Base-by-base conservation (phyloP, 345 rosid genomes). In the Schrenkiella parvula region DNA sequence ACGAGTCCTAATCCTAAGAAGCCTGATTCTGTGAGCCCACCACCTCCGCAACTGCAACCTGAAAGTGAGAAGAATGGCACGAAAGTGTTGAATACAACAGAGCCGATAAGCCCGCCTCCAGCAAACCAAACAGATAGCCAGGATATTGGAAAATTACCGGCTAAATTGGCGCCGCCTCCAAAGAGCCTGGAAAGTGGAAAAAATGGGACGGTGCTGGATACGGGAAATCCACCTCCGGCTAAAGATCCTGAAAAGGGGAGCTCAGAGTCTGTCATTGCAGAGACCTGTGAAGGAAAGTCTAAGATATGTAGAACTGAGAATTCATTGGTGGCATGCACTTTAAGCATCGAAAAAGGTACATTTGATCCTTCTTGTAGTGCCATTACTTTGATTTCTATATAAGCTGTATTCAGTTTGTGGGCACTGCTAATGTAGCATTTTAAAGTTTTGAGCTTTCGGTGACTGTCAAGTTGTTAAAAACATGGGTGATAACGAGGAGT, bases 291-390 rank as follows among this genome's bases (percentile, higher is more conserved):
- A 11, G 88, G 85, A 35, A 47, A 75, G 10, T 59, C 50, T 68
- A 71, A 75, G 19, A 18, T 50, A 19, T 92, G 97, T 66, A 43
- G 12, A 1, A 79, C 74, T 60, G 63, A 4, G 31, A 55, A 50
- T 5, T 56, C 66, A 1, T 63, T 85, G 64, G 64, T 72, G 52
- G 93, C 91, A 25, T 91, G 97, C 81, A 73, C 86, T 75, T 77
- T 70, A 73, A 66, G 67, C 38, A 78, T 62, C 63, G 80, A 76
- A 15, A 47, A 41, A 31, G 92, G 92, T 89, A 86, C 63, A 34
- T 67, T 28, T 48, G 3, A 54, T 12, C 53, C 44, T 38, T 50
- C 13, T 28, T 37, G 8, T 21, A 28, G 29, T 74, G 26, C 29
- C n/a, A 14, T 64, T 38, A 37, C 37, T 34, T 23, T 54, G 29